Base-by-base conservation (phyloP, 202 grass and related monocot species). In the Zoysia matrella region DNA sequence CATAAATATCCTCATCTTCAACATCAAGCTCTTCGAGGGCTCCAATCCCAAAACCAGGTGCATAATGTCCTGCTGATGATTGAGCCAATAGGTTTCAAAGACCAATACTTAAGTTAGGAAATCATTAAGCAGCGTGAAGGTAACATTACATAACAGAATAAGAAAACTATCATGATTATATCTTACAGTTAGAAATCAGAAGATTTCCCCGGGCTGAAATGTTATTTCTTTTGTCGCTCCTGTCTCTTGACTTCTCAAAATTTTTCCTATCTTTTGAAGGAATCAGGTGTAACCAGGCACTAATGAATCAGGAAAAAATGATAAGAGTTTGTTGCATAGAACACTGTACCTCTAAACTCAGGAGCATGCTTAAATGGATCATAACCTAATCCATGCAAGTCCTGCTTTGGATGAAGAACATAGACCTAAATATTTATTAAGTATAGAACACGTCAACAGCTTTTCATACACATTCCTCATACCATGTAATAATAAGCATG, bases 1-100 rank as follows among this genome's bases (percentile, higher is more conserved):
- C 90, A 85, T 98, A 98, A 91, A 95, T 95, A 77, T 98, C 92
- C 74, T 98, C 95, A 77, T 98, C 95, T 90, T 98, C 95, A 84
- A 90, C 78, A 95, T 92, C 95, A 90, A 94, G 92, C 76, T 98
- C 95, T 82, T 98, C 95, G 1, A 98, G 88, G 67, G 95, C 95
- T 80, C 95, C 95, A 86, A 98, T 98, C 66, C 95, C 95, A 86
- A 98, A 98, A 48, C 92, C 92, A 64, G 95, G 90, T 45, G 95
- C 95, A 91, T 91, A 98, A 74, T 89, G 86, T 88, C 90, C 89
- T 87, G 90, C 92, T 94, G 88, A 89, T 89, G 83, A 84, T 82
- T 54, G 22, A 87, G 81, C 6, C 41, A 53, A 68, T 72, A 78
- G 68, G 47, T 65, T 43, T 6, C 55, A 51, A 81, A 63, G 9